Conservation (phyloP, 1,284 basidiomycete genomes). For the Fomitopsis pinicola region DNA sequence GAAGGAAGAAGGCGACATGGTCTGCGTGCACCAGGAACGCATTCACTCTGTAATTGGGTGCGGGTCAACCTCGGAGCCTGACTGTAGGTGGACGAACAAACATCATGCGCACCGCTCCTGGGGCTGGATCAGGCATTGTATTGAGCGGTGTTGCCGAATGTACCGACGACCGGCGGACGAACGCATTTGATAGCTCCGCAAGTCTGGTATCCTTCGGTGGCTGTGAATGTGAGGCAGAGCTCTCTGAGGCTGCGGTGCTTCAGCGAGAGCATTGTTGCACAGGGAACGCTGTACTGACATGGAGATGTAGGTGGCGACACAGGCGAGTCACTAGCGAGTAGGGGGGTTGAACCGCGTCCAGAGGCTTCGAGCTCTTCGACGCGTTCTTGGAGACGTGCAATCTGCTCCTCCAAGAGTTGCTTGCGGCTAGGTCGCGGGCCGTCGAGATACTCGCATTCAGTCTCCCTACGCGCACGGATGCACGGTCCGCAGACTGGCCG, state of each 20-base stretch:
- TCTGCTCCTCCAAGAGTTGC: slow-evolving; percentile 27
- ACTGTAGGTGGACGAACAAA: background rate
- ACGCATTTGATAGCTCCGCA: background rate
- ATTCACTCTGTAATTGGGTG: slow-evolving; percentile 25
- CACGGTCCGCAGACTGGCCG: slow-evolving; percentile 28
- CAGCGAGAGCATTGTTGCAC: background rate
- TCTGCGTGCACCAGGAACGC: slow-evolving; percentile 29
- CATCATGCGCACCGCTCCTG: slow-evolving; percentile 17
- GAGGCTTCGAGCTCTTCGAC: slow-evolving; percentile 24
- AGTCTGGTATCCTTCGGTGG: background rate
- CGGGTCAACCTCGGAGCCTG: background rate
- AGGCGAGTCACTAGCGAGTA: slow-evolving; percentile 4
- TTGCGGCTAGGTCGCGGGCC: slow-evolving; percentile 25
- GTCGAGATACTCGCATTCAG: slow-evolving; percentile 29
- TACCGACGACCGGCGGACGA: background rate
- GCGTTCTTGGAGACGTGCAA: slow-evolving; percentile 23
- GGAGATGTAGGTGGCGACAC: slow-evolving; percentile 3
- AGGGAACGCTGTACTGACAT: slow-evolving; percentile 4
- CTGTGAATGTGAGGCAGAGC: background rate
- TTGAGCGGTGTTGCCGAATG: background rate
- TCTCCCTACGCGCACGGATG: slow-evolving; percentile 21
- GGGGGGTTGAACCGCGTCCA: slow-evolving; percentile 8
- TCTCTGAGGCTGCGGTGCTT: background rate
- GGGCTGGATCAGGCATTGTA: slow-evolving; percentile 14
- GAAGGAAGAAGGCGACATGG: slow-evolving; percentile 36